Percentiles rank a stretch among this genome's conserved stretches.
These are phyloP conservation scores for Ustilago vetiveriae DNA, from an alignment of 1,284 basidiomycete genomes.

Conservation along the genomic window DNA sequence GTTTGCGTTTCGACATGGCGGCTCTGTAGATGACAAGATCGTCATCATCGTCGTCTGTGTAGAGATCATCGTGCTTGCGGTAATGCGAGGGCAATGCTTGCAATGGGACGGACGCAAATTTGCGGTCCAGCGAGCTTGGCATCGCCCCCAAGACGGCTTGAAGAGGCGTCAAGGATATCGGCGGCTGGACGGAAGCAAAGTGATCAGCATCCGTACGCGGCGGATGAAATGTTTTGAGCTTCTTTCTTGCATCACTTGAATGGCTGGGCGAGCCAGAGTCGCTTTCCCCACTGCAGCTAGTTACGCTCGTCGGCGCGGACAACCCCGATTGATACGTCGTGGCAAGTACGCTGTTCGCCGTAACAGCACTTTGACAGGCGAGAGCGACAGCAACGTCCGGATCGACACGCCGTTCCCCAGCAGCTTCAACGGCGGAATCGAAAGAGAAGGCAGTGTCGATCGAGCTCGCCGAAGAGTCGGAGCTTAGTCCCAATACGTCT, in stretches of 20 bases:
- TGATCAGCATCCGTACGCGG: not conserved
- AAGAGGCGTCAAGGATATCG: not conserved
- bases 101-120: constrained; percentile 8
- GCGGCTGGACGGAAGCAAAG: not conserved
- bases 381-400: not conserved
- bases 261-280: not conserved
- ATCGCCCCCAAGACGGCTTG: not conserved
- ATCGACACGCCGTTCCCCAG: constrained; percentile 4
- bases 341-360: not conserved
- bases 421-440: constrained; percentile 6
- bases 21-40: constrained; percentile 22
- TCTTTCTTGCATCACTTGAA: constrained; percentile 1
- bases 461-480: constrained; percentile 14
- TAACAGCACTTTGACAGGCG: not conserved
- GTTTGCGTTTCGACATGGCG: constrained; percentile 8
- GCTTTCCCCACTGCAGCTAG: constrained; percentile 9
- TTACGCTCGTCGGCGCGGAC: constrained; percentile 6
- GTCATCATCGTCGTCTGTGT: constrained; percentile 30
- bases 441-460: constrained; percentile 19
- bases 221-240: not conserved
- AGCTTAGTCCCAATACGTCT: constrained; percentile 1
- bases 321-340: not conserved
- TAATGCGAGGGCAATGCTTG: constrained; percentile 2
- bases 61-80: constrained; percentile 17
- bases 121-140: not conserved